Evolutionary conservation across 116 monocot genomes (phyloP), one percentile per base, ranked within the genome.

Genomic region (Trichopus zeylanicus): DNA sequence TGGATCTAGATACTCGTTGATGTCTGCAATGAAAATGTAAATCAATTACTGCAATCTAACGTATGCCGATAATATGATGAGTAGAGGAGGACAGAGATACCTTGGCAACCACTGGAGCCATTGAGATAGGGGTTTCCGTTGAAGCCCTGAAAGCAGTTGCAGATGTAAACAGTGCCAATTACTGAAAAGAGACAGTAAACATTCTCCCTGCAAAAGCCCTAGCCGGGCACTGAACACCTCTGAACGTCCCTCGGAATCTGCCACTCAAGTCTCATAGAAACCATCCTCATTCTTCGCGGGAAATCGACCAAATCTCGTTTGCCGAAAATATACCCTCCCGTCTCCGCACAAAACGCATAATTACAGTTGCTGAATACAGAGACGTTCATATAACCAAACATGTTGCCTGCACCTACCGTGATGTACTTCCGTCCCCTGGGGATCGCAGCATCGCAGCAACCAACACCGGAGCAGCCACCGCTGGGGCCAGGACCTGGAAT

Each of bases 181-280:
- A 31, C 31, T 4, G 57, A 38, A 5, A 49, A 32, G 0, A 47
- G 11, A 26, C 60, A 61, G 12, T 66, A 47, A 3, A 49, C 53
- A 42, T 71, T 71, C 25, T 47, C 47, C 13, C 62, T 51, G n/a
- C 67, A 68, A 21, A n/a, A 26, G n/a, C n/a, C n/a, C n/a, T n/a
- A n/a, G n/a, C n/a, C n/a, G n/a, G n/a, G n/a, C n/a, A n/a, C n/a
- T n/a, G n/a, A n/a, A n/a, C n/a, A n/a, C n/a, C n/a, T 6, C 26
- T 32, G 25, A 59, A 6, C 2, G 22, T 8, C 29, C 42, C 51
- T 29, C 67, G 19, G 51, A n/a, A 72, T 47, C 7, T 39, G 63
- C 78, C 67, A 78, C n/a, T 72, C 67, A 48, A 78, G 38, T 24
- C 61, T 53, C 72, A 78, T 64, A 3, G 53, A 65, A 31, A 70